These are phyloP conservation scores for Phyllostachys edulis DNA, from an alignment of 176 grass and related monocot species.

Conservation along the genomic window DNA sequence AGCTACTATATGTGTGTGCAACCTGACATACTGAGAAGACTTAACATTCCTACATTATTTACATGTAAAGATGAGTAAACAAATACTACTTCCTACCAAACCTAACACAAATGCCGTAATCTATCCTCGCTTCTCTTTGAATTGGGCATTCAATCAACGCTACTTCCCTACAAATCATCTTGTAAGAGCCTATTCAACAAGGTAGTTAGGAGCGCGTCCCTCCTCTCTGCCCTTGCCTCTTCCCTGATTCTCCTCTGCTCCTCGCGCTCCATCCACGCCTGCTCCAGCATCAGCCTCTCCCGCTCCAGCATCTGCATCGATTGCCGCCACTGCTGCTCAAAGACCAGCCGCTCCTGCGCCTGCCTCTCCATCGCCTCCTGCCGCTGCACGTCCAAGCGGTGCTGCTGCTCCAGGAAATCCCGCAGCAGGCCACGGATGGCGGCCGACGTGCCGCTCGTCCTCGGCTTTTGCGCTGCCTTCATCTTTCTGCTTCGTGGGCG, in stretches of 20 bases:
- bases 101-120: background rate
- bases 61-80: constrained; percentile 6
- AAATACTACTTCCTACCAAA: constrained; percentile 26
- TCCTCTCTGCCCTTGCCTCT: constrained; percentile 62
- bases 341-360: constrained; percentile 54
- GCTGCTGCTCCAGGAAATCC: constrained; percentile 81
- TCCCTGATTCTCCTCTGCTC: constrained; percentile 87
- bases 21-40: background rate
- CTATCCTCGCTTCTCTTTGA: background rate
- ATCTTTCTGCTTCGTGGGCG: constrained; percentile 22
- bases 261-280: constrained; percentile 70
- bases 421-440: constrained; percentile 57
- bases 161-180: constrained; percentile 47
- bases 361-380: constrained; percentile 66
- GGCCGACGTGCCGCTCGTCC: constrained; percentile 5
- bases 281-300: constrained; percentile 81
- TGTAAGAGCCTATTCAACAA: constrained; percentile 71
- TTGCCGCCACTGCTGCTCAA: constrained; percentile 81
- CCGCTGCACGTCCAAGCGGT: constrained; percentile 59
- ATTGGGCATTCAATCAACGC: background rate
- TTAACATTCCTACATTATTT: constrained; percentile 6
- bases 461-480: constrained; percentile 24
- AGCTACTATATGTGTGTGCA: background rate
- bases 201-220: constrained; percentile 56
- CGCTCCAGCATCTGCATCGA: constrained; percentile 77